Evolutionary conservation across 176 grass and related monocot genomes (phyloP).

Genomic region (Poa annua): DNA sequence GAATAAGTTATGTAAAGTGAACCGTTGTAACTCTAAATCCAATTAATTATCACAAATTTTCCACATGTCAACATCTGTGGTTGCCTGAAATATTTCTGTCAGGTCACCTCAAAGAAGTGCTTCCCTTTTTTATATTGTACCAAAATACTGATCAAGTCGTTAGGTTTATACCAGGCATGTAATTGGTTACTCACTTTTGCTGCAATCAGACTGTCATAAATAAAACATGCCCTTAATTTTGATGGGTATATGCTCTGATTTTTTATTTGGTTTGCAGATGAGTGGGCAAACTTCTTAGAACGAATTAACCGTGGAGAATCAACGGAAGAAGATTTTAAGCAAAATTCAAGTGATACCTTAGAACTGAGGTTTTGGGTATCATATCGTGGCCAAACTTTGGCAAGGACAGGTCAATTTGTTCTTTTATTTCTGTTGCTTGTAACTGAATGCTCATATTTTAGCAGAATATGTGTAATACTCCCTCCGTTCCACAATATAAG

Average conservation of each 20-base stretch:
- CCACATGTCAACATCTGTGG: constrained; percentile 1
- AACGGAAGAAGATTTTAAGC: constrained; percentile 75
- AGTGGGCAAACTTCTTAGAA: constrained; percentile 97
- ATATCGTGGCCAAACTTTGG: constrained; percentile 96
- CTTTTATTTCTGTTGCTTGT: constrained; percentile 19
- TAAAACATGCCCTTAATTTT: not conserved
- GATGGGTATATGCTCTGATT: not conserved
- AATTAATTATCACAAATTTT: constrained; percentile 5
- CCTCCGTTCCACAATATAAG: no score
- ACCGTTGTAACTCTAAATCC: not conserved
- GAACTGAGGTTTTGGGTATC: constrained; percentile 98
- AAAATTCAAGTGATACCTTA: constrained; percentile 69
- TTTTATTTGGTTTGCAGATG: constrained; percentile 60
- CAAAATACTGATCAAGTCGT: not conserved
- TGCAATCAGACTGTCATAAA: constrained; percentile 3
- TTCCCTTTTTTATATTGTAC: not conserved
- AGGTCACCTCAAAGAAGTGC: not conserved
- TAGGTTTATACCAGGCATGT: not conserved
- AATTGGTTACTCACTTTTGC: not conserved
- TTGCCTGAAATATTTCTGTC: not conserved
- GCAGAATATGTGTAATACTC: constrained; percentile 10
- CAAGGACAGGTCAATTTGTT: constrained; percentile 76
- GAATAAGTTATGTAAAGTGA: not conserved
- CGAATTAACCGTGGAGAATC: constrained; percentile 72
- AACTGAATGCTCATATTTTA: constrained; percentile 16